Base-by-base conservation (phyloP, 2,329 filamentous ascomycete genomes). In the Aureobasidium sp. region DNA sequence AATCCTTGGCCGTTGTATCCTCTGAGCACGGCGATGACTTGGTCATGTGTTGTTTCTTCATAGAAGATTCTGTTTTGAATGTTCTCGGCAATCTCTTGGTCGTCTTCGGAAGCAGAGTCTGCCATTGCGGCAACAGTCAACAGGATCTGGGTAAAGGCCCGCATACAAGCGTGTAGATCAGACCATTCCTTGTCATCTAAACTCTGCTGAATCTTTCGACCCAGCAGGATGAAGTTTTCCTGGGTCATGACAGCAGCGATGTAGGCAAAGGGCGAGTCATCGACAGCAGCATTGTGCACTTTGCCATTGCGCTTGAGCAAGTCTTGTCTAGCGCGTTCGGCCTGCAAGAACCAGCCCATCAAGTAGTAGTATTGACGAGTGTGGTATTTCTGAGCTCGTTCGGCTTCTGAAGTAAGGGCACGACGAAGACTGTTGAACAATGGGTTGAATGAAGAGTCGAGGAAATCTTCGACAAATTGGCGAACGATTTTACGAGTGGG, bases 51-150 rank as follows among this genome's bases (percentile, higher is more conserved):
- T 0, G 90, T 85, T 71, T 97, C 91, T 74, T 99, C 94, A 76
- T 99, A 99, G 73, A 99, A 99, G n/a, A 99, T 90, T 64, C 93
- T 90, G 69, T 89, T 95, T 58, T 96, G 85, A 14, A 96, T 97
- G 68, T 99, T 99, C 72, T 99, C 93, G 0, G 94, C 93, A 72
- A 99, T 97, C 68, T 97, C 94, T 71, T 96, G 89, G 67, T 99
- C 90, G n/a, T 97, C 92, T 65, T 97, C 92, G 34, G 90, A 83
- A 0, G 84, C 82, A 1, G 90, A 94, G 51, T 89, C 85, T 1
- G 87, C 81, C 92, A 99, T 97, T 64, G 95, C 90, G 69, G 96
- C 91, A 2, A 97, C 88, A 0, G 92, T 96, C 29, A 96, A 81
- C 45, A 74, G 64, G 67, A 97, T 94, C 71, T 97, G 92, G 0